These are phyloP conservation scores for Clitoria ternatea DNA, from an alignment of 306 rosid species.

Conservation along the genomic window DNA sequence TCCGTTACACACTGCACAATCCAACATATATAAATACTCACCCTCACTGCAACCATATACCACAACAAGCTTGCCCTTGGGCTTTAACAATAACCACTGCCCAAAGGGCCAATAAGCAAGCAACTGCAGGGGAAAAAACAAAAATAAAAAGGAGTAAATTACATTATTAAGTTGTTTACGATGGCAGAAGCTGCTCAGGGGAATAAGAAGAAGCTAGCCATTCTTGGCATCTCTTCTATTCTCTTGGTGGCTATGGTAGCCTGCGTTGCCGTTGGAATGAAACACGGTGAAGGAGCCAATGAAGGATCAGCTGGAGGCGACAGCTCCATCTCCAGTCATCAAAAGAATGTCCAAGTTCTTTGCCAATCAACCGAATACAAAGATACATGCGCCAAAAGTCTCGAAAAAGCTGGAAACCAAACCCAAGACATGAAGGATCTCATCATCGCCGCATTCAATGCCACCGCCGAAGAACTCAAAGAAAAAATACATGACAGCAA, in stretches of 20 bases:
- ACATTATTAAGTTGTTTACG: not conserved
- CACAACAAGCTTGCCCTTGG: too few relatives aligned
- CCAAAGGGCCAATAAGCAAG: not conserved
- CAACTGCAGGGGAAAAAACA: not conserved
- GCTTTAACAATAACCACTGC: too few relatives aligned
- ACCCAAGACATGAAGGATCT: constrained; percentile 48
- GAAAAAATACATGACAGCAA: constrained; percentile 29
- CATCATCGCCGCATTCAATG: constrained; percentile 42
- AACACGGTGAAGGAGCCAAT: accelerated
- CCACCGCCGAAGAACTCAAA: constrained; percentile 25
- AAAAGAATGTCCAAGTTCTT: constrained; percentile 34
- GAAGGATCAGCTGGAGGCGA: not conserved
- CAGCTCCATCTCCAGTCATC: too few relatives aligned
- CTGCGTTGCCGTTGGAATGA: constrained; percentile 22
- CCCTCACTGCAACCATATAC: too few relatives aligned
- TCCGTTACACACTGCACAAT: too few relatives aligned
- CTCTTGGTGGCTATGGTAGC: constrained; percentile 36
- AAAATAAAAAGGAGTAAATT: not conserved
- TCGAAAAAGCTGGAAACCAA: constrained; percentile 17
- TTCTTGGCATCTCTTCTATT: constrained; percentile 26
- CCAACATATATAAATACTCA: too few relatives aligned
- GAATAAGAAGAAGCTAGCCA: constrained; percentile 27
- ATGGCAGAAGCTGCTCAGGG: not conserved
- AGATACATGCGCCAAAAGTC: constrained; percentile 44
- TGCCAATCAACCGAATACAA: constrained; percentile 57